These are phyloP conservation scores for Cymbidium sinense DNA, from an alignment of 106 monocot genomes.

Conservation along the genomic window DNA sequence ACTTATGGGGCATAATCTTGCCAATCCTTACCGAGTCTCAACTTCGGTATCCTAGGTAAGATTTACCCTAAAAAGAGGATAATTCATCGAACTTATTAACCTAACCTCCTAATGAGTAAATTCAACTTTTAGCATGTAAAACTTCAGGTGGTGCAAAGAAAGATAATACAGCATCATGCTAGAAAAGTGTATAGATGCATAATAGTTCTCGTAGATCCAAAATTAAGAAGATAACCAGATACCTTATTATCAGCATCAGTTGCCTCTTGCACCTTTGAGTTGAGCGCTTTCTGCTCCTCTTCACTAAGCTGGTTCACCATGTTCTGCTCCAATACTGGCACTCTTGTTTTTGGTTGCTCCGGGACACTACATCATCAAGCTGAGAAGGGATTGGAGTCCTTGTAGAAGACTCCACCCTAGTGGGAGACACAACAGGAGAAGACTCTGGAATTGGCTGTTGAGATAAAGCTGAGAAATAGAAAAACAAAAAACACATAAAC, in stretches of 20 bases:
- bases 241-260: constrained; percentile 46
- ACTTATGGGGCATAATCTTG: background rate
- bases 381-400: constrained; percentile 40
- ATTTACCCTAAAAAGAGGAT: background rate
- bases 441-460: constrained; percentile 44
- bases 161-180: background rate
- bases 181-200: background rate
- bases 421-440: constrained; percentile 26
- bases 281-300: constrained; percentile 29
- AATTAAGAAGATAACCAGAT: background rate
- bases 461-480: constrained; percentile 29
- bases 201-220: background rate
- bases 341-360: constrained; percentile 36
- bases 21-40: background rate
- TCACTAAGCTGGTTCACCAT: constrained; percentile 28
- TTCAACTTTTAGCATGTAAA: background rate
- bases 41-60: background rate
- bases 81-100: background rate
- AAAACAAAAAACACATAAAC: constrained; percentile 5
- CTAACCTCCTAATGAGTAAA: background rate
- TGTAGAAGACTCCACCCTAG: constrained; percentile 44
- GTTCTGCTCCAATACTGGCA: constrained; percentile 32
- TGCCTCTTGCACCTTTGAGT: constrained; percentile 34
- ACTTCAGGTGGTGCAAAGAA: background rate
- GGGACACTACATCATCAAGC: constrained; percentile 18